Evolutionary conservation across 2,329 filamentous ascomycete genomes (phyloP).

Genomic region (Exophiala spinifera): DNA sequence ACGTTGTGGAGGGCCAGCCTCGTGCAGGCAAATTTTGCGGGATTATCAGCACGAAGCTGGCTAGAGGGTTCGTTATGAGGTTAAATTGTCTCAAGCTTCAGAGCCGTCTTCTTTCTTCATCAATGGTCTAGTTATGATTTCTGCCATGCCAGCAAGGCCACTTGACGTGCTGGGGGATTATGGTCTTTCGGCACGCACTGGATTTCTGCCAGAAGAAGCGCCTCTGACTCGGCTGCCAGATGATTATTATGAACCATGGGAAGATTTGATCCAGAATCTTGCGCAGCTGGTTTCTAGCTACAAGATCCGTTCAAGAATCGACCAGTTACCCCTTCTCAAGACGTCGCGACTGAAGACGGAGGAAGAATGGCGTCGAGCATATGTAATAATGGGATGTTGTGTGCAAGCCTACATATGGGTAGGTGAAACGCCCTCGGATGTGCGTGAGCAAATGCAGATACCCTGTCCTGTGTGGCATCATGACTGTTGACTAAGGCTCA

Average conservation of each 20-base stretch:
- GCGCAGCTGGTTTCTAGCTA: background rate
- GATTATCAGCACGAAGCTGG: too few relatives aligned
- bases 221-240: background rate
- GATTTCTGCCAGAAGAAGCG: background rate
- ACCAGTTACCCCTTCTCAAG: background rate
- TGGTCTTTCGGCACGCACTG: background rate
- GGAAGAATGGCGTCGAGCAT: background rate
- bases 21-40: too few relatives aligned
- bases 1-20: too few relatives aligned
- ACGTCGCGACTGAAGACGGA: background rate
- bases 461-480: too few relatives aligned
- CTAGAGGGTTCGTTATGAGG: too few relatives aligned
- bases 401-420: background rate
- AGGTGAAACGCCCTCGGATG: too few relatives aligned
- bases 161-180: background rate
- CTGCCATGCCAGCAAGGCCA: background rate
- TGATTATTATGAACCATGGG: background rate
- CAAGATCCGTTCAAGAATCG: background rate
- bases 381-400: background rate
- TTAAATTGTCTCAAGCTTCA: too few relatives aligned
- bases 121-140: too few relatives aligned
- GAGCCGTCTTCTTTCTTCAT: too few relatives aligned
- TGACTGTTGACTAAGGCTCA: too few relatives aligned
- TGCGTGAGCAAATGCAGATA: too few relatives aligned
- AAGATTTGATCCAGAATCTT: background rate